Evolutionary conservation across 768 basidiomycete genomes (phyloP).

Genomic region (Russula sp.): DNA sequence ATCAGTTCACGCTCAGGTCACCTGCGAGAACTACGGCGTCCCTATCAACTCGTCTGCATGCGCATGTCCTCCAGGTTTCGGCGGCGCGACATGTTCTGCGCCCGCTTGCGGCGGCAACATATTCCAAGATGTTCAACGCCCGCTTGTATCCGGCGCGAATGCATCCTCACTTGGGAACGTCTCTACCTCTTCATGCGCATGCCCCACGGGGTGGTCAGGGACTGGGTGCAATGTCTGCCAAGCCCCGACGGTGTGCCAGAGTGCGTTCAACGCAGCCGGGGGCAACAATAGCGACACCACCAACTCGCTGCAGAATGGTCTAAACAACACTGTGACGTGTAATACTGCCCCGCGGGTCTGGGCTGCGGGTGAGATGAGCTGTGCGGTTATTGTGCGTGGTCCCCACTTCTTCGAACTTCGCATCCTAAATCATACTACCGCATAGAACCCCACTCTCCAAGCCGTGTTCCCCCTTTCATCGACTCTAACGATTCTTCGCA

Average conservation of each 20-base stretch:
- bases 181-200: slow-evolving; percentile 59
- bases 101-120: slow-evolving; percentile 78
- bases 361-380: slow-evolving; percentile 78
- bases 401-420: not conserved
- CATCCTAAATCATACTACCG: not conserved
- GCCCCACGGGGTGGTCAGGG: slow-evolving; percentile 70
- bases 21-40: slow-evolving; percentile 67
- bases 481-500: slow-evolving; percentile 73
- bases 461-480: slow-evolving; percentile 62
- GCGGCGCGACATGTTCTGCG: slow-evolving; percentile 58
- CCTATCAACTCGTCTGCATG: slow-evolving; percentile 48
- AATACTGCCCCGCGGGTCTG: slow-evolving; percentile 63
- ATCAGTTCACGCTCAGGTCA: slow-evolving; percentile 19
- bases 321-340: slow-evolving; percentile 68
- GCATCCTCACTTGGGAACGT: slow-evolving; percentile 50
- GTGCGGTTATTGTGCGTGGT: slow-evolving; percentile 56
- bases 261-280: slow-evolving; percentile 42
- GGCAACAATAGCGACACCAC: slow-evolving; percentile 24
- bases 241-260: slow-evolving; percentile 57
- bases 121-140: slow-evolving; percentile 59
- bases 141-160: slow-evolving; percentile 36
- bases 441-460: slow-evolving; percentile 79
- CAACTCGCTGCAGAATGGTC: slow-evolving; percentile 28
- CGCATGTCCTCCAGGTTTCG: slow-evolving; percentile 76
- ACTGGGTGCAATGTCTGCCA: slow-evolving; percentile 76